Evolutionary conservation across 169 alveolate species (phyloP), one percentile per base, ranked within the genome.

Genomic region (Eimeria necatrix): DNA sequence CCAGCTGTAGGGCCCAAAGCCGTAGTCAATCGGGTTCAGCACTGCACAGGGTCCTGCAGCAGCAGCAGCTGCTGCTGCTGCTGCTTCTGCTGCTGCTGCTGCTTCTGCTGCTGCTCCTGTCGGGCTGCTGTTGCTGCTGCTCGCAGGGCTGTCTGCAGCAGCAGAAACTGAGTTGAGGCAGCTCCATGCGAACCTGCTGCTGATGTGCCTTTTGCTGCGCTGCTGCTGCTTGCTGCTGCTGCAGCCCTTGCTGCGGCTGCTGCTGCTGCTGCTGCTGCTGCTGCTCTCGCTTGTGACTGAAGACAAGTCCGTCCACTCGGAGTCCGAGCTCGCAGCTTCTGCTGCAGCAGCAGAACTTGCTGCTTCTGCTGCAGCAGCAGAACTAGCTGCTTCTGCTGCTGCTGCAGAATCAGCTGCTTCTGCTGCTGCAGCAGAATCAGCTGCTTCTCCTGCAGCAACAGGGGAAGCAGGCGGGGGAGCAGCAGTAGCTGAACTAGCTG

Each of bases 201-300:
- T 76, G 86, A 53, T 48, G 12, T 48, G 26, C 18, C 61, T 48
- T 8, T 5, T 81, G 52, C 8, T 81, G 22, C 60, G 49, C 73
- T 53, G 73, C 64, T 81, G 68, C 14, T 12, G 59, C 49, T 59
- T 48, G 41, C 49, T 76, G 48, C 46, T 48, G 90, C 70, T 51
- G 88, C 88, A 48, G 88, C 46, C 18, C 51, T 51, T 81, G 90
- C 61, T 81, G 90, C 73, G 49, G 71, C 73, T 51, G 52, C 73
- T 81, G 90, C 73, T 81, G 68, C 90, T 81, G 90, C 73, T 80
- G 89, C 89, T 81, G 73, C 26, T 20, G 68, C 70, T n/a, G 78
- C 78, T 68, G 46, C 9, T 12, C 46, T 24, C 78, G 14, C 78
- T 68, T 68, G 46, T n/a, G 32, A 14, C 32, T 18, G 78, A 68